Evolutionary conservation across 2,329 filamentous ascomycete genomes (phyloP), one percentile per base, ranked within the genome.

Genomic region (Colletotrichum spaethianum): DNA sequence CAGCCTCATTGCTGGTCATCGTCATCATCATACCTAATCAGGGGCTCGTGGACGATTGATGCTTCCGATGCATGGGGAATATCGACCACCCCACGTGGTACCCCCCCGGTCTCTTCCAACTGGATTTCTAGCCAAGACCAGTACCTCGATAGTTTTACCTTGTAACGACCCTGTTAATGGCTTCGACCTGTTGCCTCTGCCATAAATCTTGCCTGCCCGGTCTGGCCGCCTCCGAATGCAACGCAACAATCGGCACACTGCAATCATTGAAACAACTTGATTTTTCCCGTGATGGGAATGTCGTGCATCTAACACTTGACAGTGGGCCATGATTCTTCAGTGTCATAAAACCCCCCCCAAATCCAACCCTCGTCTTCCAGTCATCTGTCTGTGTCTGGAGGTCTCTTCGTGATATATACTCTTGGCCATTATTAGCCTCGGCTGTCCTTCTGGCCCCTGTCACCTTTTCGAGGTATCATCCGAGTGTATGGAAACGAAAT

Each of bases 381-480:
- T 42, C 33, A 40, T 68, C 52, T 63, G 52, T 63, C 65, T 72
- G 69, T n/a, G n/a, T n/a, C n/a, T n/a, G 65, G 69, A 72, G 36
- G 52, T 68, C 44, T 72, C 66, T 69, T 69, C 55, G 46, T 61
- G 67, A 66, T 73, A 73, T 71, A 70, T 73, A 73, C 70, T 66
- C 66, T 71, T 50, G 67, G 60, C 70, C 67, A 61, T 73, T 46
- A 73, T 70, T 57, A 64, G 67, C 67, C 70, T 72, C 65, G 69
- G 59, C 69, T 72, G 59, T 60, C 59, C 65, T 70, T 72, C 18
- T 50, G 46, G 57, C 40, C 55, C 56, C 71, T n/a, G 36, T 64
- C 71, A 63, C 61, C 68, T 72, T 72, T 67, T 73, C 71, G 71
- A 75, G 74, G 72, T 74, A 75, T 75, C 74, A 74, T 74, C 69